Conservation (phyloP, 2,329 filamentous ascomycete genomes). For the Cercospora sp. region DNA sequence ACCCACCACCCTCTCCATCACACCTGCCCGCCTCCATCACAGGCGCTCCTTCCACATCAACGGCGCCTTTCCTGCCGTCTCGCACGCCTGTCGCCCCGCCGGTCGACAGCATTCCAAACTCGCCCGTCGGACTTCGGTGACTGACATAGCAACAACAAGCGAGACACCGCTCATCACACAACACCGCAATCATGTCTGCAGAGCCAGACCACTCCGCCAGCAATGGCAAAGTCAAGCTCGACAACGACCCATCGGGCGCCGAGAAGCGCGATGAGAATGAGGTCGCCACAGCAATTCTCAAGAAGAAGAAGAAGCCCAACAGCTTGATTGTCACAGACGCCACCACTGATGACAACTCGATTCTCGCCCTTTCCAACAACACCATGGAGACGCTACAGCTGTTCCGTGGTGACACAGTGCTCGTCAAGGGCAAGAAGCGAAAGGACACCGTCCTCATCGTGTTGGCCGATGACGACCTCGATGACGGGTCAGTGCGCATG, state of each 20-base stretch:
- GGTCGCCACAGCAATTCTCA: constrained; percentile 91
- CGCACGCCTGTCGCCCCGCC: background rate
- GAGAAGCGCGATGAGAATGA: constrained; percentile 71
- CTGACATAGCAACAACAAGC: constrained; percentile 21
- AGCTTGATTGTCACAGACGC: constrained; percentile 98
- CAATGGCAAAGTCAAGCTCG: constrained; percentile 52
- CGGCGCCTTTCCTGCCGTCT: constrained; percentile 6
- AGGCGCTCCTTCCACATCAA: background rate
- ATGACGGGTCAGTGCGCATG: constrained; percentile 94
- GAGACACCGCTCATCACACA: constrained; percentile 6
- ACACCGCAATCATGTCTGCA: constrained; percentile 46
- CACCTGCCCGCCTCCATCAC: background rate
- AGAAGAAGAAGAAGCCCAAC: constrained; percentile 99
- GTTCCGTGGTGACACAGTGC: constrained; percentile 96
- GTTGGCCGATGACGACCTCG: constrained; percentile 93
- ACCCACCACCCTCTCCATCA: constrained; percentile 4
- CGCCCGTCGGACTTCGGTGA: constrained; percentile 11
- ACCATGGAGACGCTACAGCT: constrained; percentile 98
- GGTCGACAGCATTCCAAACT: constrained; percentile 1
- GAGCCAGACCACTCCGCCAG: constrained; percentile 48
- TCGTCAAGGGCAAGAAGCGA: constrained; percentile 99
- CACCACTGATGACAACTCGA: constrained; percentile 98
- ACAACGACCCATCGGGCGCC: constrained; percentile 36
- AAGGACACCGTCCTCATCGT: constrained; percentile 99
- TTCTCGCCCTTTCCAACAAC: constrained; percentile 96